Percentiles rank a stretch among this genome's conserved stretches.
phyloP scores from a whole-genome alignment of 1,284 basidiomycete species.

The Blastosporella zonata region DNA sequence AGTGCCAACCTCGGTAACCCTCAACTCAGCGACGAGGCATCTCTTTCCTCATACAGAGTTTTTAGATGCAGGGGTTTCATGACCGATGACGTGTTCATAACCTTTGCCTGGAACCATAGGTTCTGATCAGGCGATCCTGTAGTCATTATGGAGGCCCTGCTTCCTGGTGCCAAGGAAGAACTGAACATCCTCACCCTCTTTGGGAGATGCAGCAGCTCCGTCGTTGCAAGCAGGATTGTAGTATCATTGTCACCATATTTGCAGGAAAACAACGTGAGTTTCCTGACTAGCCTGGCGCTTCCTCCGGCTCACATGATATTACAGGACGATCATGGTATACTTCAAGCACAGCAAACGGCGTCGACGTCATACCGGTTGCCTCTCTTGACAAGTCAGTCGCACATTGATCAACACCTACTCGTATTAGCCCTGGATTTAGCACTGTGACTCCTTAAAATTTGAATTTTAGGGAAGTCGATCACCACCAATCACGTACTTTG shows the following conservation, averaged over 20 bases:
- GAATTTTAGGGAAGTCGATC: conserved; percentile 36
- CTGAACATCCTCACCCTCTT: conserved; percentile 61
- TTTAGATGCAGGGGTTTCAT: conserved; percentile 47
- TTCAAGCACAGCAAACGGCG: conserved; percentile 47
- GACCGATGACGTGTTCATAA: conserved; percentile 37
- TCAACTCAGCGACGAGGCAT: conserved; percentile 49
- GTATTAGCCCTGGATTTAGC: conserved; percentile 14
- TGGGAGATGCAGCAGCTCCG: conserved; percentile 52
- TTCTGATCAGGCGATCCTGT: too few species aligned
- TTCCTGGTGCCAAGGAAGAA: conserved; percentile 44
- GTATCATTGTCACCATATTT: conserved; percentile 54
- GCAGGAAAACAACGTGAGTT: conserved; percentile 35
- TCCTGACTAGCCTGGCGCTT: neutral
- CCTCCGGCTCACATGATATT: neutral
- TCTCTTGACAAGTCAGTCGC: conserved; percentile 44
- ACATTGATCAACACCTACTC: neutral
- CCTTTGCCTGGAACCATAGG: too few species aligned
- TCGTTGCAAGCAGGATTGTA: conserved; percentile 57
- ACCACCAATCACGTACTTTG: conserved; percentile 41
- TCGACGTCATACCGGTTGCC: conserved; percentile 46
- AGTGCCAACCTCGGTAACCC: conserved; percentile 52
- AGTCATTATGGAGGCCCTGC: conserved; percentile 51
- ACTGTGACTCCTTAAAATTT: conserved; percentile 39
- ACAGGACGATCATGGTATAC: conserved; percentile 47
- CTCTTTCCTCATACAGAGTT: conserved; percentile 43